phyloP scores from a whole-genome alignment of 202 grass and related monocot genomes.

The Eragrostis tef region DNA sequence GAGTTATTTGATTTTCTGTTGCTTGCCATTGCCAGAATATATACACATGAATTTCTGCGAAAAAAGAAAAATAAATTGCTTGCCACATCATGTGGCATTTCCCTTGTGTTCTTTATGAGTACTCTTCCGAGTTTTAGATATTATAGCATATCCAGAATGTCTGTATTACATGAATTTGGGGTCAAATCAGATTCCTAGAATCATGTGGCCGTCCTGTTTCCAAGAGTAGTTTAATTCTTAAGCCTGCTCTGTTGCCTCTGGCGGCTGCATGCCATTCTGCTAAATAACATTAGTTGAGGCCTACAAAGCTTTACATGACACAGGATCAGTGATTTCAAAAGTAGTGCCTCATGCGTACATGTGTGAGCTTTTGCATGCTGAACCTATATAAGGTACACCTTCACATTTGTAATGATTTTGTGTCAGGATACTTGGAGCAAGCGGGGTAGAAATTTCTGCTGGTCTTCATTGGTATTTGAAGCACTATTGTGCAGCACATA shows the following conservation, averaged over 20 bases:
- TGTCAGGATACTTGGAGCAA: conserved; percentile 72
- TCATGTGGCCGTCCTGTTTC: conserved; percentile 27
- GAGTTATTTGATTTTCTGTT: background rate
- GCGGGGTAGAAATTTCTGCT: conserved; percentile 80
- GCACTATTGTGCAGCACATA: conserved; percentile 74
- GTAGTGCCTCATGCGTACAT: background rate
- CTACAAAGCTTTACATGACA: conserved; percentile 10
- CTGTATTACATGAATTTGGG: background rate
- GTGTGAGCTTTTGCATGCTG: background rate
- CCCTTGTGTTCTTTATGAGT: background rate
- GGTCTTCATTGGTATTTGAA: conserved; percentile 97
- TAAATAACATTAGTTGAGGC: conserved; percentile 15
- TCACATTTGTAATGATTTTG: conserved; percentile 37
- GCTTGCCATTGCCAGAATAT: conserved; percentile 3
- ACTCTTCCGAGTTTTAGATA: conserved; percentile 8
- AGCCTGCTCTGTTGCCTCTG: conserved; percentile 5
- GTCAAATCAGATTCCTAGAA: conserved; percentile 26
- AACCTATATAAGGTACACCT: conserved; percentile 1
- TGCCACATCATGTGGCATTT: conserved; percentile 8
- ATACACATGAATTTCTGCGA: background rate
- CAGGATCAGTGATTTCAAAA: background rate
- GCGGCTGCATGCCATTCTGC: background rate
- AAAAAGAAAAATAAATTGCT: background rate
- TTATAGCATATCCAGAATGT: background rate
- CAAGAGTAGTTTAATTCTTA: conserved; percentile 4